Evolutionary conservation across 805 yeast genomes (phyloP), one percentile per base, ranked within the genome.

Genomic region (Saturnispora mendoncae): DNA sequence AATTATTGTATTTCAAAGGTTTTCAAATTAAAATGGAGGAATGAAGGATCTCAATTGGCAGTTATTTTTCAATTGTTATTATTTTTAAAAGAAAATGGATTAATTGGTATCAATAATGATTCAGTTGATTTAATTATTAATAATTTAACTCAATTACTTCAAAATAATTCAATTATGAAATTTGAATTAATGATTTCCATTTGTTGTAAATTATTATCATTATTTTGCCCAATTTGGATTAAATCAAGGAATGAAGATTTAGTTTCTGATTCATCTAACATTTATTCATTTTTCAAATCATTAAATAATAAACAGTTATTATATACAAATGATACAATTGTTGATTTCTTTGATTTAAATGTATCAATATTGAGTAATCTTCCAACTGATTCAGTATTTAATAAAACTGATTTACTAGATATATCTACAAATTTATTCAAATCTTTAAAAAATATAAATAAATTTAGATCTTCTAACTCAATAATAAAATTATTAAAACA

Each of bases 201-300:
- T 0, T 53, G 65, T 0, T 62, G 69, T 26, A 53, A 51, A 26
- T 37, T 71, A 1, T 46, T 69, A 20, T 19, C 34, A 0, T 24
- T 47, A 1, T 53, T 65, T 31, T 44, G 57, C 3, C 51, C 49
- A 1, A 36, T 48, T 0, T 62, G 74, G 65, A 33, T 62, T 1
- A 28, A 38, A 1, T 42, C 39, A 4, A 26, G 36, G 0, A 50
- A 55, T 7, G 52, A 47, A 1, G 52, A 51, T 2, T 51, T 71
- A 6, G 47, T 53, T 15, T 61, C 61, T 3, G 80, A 75, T 37
- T 66, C 68, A 33, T 52, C 51, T 28, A 82, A 77, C 47, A 65
- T 78, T 15, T 59, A 66, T 30, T 53, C 59, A 1, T 78, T 75
- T 68, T 45, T 76, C 7, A 31, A 62, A 3, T 50, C 57, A 14